A percentile compares a stretch with the other conserved stretches of the same genome.
These are phyloP conservation scores for Nakazawaea wickerhamii DNA, from an alignment of 805 yeast genomes.

Conservation along the genomic window DNA sequence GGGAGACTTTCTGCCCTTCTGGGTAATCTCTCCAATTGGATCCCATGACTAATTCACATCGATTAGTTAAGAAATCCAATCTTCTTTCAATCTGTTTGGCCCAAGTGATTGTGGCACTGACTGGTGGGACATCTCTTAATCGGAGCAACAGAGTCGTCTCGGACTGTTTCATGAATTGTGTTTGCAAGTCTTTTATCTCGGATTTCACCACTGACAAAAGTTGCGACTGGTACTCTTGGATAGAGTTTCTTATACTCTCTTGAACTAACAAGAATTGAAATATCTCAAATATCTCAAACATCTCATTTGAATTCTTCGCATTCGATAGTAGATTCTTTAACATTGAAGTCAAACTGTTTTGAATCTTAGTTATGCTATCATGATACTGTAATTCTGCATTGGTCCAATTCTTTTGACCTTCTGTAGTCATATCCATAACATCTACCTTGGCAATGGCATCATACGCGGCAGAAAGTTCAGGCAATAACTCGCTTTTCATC, in stretches of 20 bases:
- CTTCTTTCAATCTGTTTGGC: conserved; percentile 44
- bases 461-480: conserved; percentile 37
- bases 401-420: conserved; percentile 36
- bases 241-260: conserved; percentile 50
- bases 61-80: conserved; percentile 33
- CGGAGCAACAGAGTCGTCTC: conserved; percentile 29
- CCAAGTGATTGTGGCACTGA: conserved; percentile 45
- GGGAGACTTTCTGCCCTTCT: conserved; percentile 60
- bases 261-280: conserved; percentile 45
- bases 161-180: conserved; percentile 30
- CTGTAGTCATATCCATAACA: conserved; percentile 31
- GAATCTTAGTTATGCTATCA: conserved; percentile 38
- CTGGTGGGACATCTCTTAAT: conserved; percentile 42
- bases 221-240: conserved; percentile 53
- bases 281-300: conserved; percentile 45
- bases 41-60: conserved; percentile 51
- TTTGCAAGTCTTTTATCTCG: conserved; percentile 40
- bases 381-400: conserved; percentile 36
- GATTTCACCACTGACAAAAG: conserved; percentile 42
- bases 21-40: conserved; percentile 55
- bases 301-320: conserved; percentile 38
- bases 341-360: conserved; percentile 35
- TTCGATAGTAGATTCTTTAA: conserved; percentile 33
- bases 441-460: conserved; percentile 32
- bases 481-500: conserved; percentile 1